Evolutionary conservation across 495 filamentous ascomycete species (phyloP).

Genomic region (Halenospora varia): DNA sequence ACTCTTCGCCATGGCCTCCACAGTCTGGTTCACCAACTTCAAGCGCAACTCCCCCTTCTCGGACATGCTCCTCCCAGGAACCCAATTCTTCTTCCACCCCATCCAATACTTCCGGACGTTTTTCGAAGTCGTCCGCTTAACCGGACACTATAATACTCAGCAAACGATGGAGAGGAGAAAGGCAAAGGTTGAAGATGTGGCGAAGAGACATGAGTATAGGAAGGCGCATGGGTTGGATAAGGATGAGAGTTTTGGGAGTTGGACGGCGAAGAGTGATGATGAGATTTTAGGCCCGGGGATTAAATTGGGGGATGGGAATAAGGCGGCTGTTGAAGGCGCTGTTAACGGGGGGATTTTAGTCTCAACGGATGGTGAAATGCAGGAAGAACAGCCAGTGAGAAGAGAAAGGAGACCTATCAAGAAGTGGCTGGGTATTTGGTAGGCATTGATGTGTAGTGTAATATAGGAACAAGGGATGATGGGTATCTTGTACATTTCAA

Average conservation of each 20-base stretch:
- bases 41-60: slow-evolving; percentile 62
- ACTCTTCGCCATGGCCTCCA: slow-evolving; percentile 60
- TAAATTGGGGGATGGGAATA: slow-evolving; percentile 23
- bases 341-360: too few species aligned
- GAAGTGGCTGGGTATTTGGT: slow-evolving; percentile 66
- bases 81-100: slow-evolving; percentile 58
- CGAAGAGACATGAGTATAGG: slow-evolving; percentile 73
- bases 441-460: neutral
- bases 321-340: slow-evolving; percentile 33
- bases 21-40: slow-evolving; percentile 69
- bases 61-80: slow-evolving; percentile 63
- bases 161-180: slow-evolving; percentile 62
- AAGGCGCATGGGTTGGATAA: slow-evolving; percentile 77
- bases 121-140: slow-evolving; percentile 64
- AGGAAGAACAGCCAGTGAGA: neutral
- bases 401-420: slow-evolving; percentile 45
- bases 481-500: neutral
- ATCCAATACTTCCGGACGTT: slow-evolving; percentile 52
- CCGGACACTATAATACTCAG: slow-evolving; percentile 58
- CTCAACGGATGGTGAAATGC: slow-evolving; percentile 3
- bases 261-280: slow-evolving; percentile 37
- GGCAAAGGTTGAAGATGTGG: slow-evolving; percentile 67
- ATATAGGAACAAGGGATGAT: neutral
- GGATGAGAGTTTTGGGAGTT: slow-evolving; percentile 38
- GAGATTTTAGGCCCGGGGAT: slow-evolving; percentile 28